phyloP scores from a whole-genome alignment of 129 eudicot species.

The Flaveria sonorensis region DNA sequence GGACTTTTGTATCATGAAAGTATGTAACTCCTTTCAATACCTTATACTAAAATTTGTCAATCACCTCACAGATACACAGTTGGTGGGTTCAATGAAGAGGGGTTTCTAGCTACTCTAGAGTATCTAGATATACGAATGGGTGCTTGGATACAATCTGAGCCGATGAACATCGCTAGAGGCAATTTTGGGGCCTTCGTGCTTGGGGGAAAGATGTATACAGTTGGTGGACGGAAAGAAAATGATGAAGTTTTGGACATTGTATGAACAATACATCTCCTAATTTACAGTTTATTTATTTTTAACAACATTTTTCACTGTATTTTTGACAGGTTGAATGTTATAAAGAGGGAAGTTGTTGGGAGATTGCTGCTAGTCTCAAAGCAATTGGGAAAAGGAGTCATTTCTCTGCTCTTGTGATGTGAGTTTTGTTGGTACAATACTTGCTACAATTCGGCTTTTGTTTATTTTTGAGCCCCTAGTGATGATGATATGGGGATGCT shows the following conservation, averaged over 20 bases:
- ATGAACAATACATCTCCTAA: background rate
- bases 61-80: conserved; percentile 58
- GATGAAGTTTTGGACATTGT: conserved; percentile 45
- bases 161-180: conserved; percentile 60
- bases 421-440: conserved; percentile 22
- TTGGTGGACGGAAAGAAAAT: conserved; percentile 52
- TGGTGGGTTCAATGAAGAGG: conserved; percentile 64
- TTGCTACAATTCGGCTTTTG: conserved; percentile 8
- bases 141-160: conserved; percentile 54
- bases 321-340: conserved; percentile 69
- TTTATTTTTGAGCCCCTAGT: background rate
- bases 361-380: conserved; percentile 31
- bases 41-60: background rate
- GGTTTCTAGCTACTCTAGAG: conserved; percentile 53
- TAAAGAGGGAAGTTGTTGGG: conserved; percentile 66
- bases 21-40: background rate
- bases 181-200: conserved; percentile 47
- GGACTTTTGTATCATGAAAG: background rate
- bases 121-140: conserved; percentile 62
- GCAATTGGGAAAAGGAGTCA: conserved; percentile 63
- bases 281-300: background rate
- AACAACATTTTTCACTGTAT: background rate
- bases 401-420: conserved; percentile 54
- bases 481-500: background rate
- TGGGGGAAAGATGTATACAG: conserved; percentile 39